phyloP scores from a whole-genome alignment of 2,329 filamentous ascomycete species.

The Leptographium wingfieldii region DNA sequence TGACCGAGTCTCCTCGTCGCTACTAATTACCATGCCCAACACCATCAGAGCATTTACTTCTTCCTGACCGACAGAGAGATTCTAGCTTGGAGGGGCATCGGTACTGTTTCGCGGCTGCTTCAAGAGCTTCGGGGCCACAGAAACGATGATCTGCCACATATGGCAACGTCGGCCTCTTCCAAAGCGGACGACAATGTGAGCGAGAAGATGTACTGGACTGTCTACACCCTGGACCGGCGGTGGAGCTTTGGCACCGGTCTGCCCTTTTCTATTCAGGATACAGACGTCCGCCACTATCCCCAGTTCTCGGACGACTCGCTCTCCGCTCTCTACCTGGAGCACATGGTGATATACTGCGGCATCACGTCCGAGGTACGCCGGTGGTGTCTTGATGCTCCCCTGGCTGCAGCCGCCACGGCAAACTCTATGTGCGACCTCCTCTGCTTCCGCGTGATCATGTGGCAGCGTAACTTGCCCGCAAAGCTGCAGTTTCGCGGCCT shows the following conservation, averaged over 20 bases:
- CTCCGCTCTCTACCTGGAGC: not conserved
- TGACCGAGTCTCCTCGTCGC: too few relatives aligned
- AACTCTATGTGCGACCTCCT: not conserved
- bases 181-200: not conserved
- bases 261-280: slow-evolving; percentile 3
- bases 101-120: not conserved
- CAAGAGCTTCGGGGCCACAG: not conserved
- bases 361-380: not conserved
- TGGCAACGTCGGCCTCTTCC: not conserved
- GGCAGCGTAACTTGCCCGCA: not conserved
- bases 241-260: slow-evolving; percentile 7
- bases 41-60: not conserved
- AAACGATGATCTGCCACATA: not conserved
- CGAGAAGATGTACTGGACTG: slow-evolving; percentile 1
- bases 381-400: not conserved
- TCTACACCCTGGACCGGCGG: slow-evolving; percentile 4
- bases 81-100: not conserved
- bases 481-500: not conserved
- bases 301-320: not conserved
- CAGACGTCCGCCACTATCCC: not conserved
- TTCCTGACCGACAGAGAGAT: not conserved
- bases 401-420: not conserved
- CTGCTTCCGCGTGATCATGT: not conserved
- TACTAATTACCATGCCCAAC: not conserved
- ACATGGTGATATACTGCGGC: not conserved